Percentiles rank a stretch among this genome's conserved stretches.
Evolutionary conservation across 257 asterid genomes (phyloP).

Genomic region (Solanum medicagineum): DNA sequence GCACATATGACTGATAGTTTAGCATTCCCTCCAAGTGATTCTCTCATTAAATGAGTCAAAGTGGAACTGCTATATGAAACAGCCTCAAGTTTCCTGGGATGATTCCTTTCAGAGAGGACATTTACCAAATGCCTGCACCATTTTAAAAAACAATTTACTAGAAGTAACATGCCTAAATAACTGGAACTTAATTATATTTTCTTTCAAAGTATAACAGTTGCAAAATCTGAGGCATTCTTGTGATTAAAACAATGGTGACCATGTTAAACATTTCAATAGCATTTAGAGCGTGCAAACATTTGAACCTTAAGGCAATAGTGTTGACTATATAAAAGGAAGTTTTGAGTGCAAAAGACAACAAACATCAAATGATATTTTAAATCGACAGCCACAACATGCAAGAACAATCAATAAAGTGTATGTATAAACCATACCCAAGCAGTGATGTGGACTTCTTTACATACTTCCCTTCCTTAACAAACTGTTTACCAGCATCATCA

Average conservation of each 20-base stretch:
- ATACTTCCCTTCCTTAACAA: constrained; percentile 67
- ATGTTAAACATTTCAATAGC: not conserved
- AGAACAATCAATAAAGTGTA: not conserved
- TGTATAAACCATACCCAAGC: constrained; percentile 59
- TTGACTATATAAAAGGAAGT: not conserved
- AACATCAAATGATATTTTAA: not conserved
- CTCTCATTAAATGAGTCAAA: constrained; percentile 67
- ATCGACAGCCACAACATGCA: not conserved
- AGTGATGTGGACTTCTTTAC: constrained; percentile 82
- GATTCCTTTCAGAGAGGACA: constrained; percentile 37
- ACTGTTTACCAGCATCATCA: constrained; percentile 61
- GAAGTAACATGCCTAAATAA: not conserved
- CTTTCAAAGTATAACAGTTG: not conserved
- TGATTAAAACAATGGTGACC: not conserved
- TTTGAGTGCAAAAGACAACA: not conserved
- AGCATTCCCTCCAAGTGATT: constrained; percentile 84
- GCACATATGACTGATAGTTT: constrained; percentile 64
- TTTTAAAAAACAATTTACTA: constrained; percentile 10
- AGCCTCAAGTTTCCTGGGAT: constrained; percentile 26
- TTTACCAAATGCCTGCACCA: constrained; percentile 64
- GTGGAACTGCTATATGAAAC: constrained; percentile 41
- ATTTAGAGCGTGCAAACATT: not conserved
- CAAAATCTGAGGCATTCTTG: not conserved
- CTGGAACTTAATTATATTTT: not conserved
- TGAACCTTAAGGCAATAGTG: not conserved